Evolutionary conservation across 768 basidiomycete species (phyloP).

Genomic region (Neoboletus magnificus): DNA sequence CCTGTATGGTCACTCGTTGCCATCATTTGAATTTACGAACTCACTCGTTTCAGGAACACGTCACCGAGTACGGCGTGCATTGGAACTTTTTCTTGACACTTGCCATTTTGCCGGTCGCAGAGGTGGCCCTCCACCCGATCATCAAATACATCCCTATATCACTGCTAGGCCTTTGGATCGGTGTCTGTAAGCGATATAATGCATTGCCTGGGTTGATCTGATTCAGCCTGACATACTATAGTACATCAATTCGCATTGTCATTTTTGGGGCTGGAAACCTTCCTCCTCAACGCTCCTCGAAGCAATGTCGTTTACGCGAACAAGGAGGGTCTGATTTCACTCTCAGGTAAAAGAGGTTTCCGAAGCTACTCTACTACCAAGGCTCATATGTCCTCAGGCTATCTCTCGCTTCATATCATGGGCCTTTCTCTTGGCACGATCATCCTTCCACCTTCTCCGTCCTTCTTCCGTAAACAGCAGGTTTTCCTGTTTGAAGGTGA

Average conservation of each 20-base stretch:
- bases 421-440: slow-evolving; percentile 81
- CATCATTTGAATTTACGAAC: background rate
- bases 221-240: slow-evolving; percentile 28
- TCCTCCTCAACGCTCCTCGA: slow-evolving; percentile 65
- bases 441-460: slow-evolving; percentile 74
- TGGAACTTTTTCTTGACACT: slow-evolving; percentile 99
- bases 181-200: slow-evolving; percentile 44
- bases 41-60: slow-evolving; percentile 66
- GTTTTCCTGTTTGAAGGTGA: slow-evolving; percentile 16
- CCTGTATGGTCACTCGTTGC: slow-evolving; percentile 56
- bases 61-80: slow-evolving; percentile 92
- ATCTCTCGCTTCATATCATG: slow-evolving; percentile 84
- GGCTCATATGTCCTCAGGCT: slow-evolving; percentile 51
- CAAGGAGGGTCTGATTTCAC: slow-evolving; percentile 87
- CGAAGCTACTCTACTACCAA: background rate
- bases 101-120: slow-evolving; percentile 71
- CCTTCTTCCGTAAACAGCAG: slow-evolving; percentile 59
- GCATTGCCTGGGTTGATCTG: background rate
- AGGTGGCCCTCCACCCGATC: slow-evolving; percentile 66
- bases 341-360: slow-evolving; percentile 49
- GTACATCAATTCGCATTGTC: slow-evolving; percentile 72
- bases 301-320: slow-evolving; percentile 67
- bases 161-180: slow-evolving; percentile 58
- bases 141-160: slow-evolving; percentile 56
- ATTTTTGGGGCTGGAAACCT: slow-evolving; percentile 51